Evolutionary conservation across 257 asterid genomes (phyloP).

Genomic region (Solanum arcanum): DNA sequence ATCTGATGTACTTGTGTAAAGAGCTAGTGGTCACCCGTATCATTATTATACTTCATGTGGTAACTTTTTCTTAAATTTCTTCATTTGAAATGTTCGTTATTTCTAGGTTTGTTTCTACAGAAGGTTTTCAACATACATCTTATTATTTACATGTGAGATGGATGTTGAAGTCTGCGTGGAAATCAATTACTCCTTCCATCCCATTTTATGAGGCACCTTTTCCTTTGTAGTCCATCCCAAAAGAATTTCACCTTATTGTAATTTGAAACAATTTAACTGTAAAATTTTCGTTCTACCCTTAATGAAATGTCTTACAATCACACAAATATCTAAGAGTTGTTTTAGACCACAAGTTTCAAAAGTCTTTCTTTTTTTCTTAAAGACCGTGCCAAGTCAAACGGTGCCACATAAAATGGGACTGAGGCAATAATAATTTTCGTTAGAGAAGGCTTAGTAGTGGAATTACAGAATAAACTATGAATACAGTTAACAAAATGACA

Average conservation of each 20-base stretch:
- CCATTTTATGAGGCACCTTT: too few relatives aligned
- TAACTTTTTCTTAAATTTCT: not conserved
- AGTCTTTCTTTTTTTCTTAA: too few relatives aligned
- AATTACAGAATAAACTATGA: not conserved
- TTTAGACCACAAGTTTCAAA: too few relatives aligned
- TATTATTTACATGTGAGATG: not conserved
- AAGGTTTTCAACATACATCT: not conserved
- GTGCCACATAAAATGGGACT: too few relatives aligned
- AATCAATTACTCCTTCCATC: not conserved
- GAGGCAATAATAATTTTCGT: not conserved
- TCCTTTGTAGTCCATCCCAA: too few relatives aligned
- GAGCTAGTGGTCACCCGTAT: not conserved
- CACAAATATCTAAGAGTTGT: too few relatives aligned
- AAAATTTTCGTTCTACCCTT: too few relatives aligned
- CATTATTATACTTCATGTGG: not conserved
- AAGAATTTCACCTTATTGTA: too few relatives aligned
- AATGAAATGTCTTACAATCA: too few relatives aligned
- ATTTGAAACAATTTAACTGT: too few relatives aligned
- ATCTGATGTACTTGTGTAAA: not conserved
- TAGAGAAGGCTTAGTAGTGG: not conserved
- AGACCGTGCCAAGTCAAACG: too few relatives aligned
- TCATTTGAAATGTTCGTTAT: not conserved
- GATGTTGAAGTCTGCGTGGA: not conserved
- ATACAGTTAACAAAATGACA: not conserved
- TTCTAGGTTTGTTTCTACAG: not conserved